A percentile compares a stretch with the other conserved stretches of the same genome.
Conservation (phyloP, 495 filamentous ascomycete genomes). For the Darksidea phi region DNA sequence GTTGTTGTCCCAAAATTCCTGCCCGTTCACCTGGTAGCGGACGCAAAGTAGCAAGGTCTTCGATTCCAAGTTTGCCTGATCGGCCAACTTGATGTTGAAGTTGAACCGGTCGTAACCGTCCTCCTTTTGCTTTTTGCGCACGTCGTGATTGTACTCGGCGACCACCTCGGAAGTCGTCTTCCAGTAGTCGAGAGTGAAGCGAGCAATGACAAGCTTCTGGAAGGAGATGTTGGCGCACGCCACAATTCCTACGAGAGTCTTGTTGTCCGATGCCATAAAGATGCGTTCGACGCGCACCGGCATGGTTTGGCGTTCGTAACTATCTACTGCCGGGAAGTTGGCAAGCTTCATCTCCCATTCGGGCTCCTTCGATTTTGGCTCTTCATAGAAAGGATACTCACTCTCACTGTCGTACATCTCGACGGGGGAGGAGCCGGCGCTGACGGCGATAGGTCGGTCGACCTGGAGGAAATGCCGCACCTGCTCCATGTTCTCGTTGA, state of each 20-base stretch:
- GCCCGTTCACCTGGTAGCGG: slow-evolving; percentile 78
- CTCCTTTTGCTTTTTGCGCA: slow-evolving; percentile 62
- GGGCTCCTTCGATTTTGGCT: slow-evolving; percentile 50
- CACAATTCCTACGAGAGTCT: slow-evolving; percentile 75
- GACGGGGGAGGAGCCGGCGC: slow-evolving; percentile 89
- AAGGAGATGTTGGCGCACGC: slow-evolving; percentile 87
- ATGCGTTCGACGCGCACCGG: slow-evolving; percentile 78
- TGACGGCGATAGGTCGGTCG: slow-evolving; percentile 90
- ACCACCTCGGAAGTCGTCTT: slow-evolving; percentile 93
- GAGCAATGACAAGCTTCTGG: slow-evolving; percentile 80
- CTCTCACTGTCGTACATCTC: slow-evolving; percentile 76
- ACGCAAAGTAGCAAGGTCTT: slow-evolving; percentile 93
- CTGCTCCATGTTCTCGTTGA: slow-evolving; percentile 90
- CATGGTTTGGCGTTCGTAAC: slow-evolving; percentile 57
- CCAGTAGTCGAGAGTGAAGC: slow-evolving; percentile 97
- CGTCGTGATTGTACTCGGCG: slow-evolving; percentile 81
- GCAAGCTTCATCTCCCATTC: slow-evolving; percentile 85
- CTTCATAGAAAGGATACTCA: slow-evolving; percentile 81
- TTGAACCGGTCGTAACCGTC: slow-evolving; percentile 83
- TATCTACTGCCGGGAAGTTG: slow-evolving; percentile 73
- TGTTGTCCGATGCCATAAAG: slow-evolving; percentile 83
- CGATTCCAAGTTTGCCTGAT: slow-evolving; percentile 81
- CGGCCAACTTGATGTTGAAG: slow-evolving; percentile 89
- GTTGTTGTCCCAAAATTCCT: slow-evolving; percentile 97
- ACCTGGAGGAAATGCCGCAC: slow-evolving; percentile 92